These are phyloP conservation scores for Oryza brachyantha DNA, from an alignment of 176 grass and related monocot genomes.

Conservation along the genomic window DNA sequence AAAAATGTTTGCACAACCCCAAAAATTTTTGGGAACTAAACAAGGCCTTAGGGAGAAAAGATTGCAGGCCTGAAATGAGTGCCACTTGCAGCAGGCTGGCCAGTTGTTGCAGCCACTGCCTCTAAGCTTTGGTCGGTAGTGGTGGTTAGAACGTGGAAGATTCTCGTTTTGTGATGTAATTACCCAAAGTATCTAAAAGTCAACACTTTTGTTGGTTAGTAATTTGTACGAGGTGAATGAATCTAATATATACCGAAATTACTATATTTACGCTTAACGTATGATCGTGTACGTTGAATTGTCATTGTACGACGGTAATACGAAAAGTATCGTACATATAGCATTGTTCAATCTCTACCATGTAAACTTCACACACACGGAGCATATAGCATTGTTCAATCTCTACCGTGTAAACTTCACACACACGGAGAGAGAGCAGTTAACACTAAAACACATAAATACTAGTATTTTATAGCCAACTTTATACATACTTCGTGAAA, in stretches of 20 bases:
- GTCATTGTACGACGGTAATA: too few relatives aligned
- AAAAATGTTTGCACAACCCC: too few relatives aligned
- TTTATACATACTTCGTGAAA: not conserved
- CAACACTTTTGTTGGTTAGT: not conserved
- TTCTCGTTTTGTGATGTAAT: not conserved
- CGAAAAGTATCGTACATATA: too few relatives aligned
- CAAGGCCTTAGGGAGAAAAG: conserved; percentile 17
- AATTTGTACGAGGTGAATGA: not conserved
- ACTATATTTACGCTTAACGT: too few relatives aligned
- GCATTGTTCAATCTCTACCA: too few relatives aligned
- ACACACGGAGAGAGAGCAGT: not conserved
- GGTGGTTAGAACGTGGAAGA: conserved; percentile 12
- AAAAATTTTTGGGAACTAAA: too few relatives aligned
- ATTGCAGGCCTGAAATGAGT: conserved; percentile 28
- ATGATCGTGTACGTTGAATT: too few relatives aligned
- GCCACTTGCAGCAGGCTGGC: conserved; percentile 6
- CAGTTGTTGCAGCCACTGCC: not conserved
- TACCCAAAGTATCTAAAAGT: not conserved
- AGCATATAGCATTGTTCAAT: too few relatives aligned
- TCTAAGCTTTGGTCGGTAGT: not conserved
- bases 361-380: too few relatives aligned
- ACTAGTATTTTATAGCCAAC: not conserved
- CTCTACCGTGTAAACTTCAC: not conserved
- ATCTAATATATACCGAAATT: not conserved
- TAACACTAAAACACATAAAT: not conserved